Evolutionary conservation across 1,139 yeast genomes (phyloP), one percentile per base, ranked within the genome.

Genomic region (Hanseniaspora uvarum): DNA sequence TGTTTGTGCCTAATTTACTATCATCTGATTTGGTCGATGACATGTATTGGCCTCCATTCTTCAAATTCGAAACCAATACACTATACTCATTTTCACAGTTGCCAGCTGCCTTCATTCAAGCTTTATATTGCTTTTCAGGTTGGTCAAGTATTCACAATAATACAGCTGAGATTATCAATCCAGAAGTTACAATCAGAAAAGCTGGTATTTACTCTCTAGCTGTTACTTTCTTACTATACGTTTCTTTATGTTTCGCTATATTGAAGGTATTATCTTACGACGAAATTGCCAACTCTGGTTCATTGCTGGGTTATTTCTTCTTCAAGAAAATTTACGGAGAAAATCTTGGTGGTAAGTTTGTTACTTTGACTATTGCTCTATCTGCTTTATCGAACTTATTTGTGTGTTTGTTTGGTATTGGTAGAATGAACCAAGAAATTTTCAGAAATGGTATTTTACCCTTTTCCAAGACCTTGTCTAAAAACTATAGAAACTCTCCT

Each of bases 111-210:
- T 72, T 80, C 26, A 72, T 80, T 19, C 78, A 77, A 60, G 80
- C 83, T 2, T 72, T 78, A 55, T 80, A 78, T 66, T 78, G 83
- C 5, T 79, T 75, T 57, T 72, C 78, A 2, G 86, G 86, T 2
- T 80, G 86, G 86, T 79, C 75, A 59, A 69, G 78, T 19, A 81
- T 80, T 5, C 85, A 80, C 61, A 73, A 80, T 0, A 82, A 79
- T 14, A 72, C 82, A 0, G 77, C 78, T 52, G 86, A 81, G 60
- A 76, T 80, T 37, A 75, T 75, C 55, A 76, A 80, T 59, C 86
- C 85, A 0, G 69, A 71, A 0, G 65, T 77, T 44, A 80, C 84
- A 0, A 71, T 80, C 53, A 77, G 70, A 60, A 74, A 80, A 38
- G 83, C 85, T 1, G 86, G 85, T 0, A 83, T 83, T 0, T 65